Base-by-base conservation (phyloP, 306 rosid genomes). In the Spatholobus suberectus region DNA sequence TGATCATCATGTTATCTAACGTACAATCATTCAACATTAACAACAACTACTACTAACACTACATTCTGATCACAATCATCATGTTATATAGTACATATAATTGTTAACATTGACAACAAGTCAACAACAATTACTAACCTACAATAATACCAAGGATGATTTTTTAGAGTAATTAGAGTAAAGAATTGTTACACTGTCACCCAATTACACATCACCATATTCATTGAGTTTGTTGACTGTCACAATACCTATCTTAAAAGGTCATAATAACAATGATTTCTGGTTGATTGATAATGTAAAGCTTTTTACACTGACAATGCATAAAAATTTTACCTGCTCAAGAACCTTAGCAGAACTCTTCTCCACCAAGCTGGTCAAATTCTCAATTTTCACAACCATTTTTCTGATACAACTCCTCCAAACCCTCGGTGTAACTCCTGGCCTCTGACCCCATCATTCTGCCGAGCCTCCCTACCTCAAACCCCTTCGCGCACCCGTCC, bases 341-440 rank as follows among this genome's bases (percentile, higher is more conserved):
- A 89, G 92, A 91, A 94, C 88, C 89, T 84, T 88, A 5, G 91
- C 92, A 4, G 97, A 90, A 85, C 96, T 93, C 77, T 73, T 67
- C 89, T 96, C 99, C 12, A 94, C 99, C 43, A 78, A 88, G 68
- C 85, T 80, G 2, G 97, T 90, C 92, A 92, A 90, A 81, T 43
- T 86, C 73, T 80, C 94, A 72, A 90, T 75, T 80, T 96, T 96
- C 4, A 38, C 76, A 40, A 96, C 97, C 99, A 94, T 96, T 61
- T n/a, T 92, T 92, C 80, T 83, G 89, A 32, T 96, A 96, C 91
- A 96, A 81, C 75, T 91, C 92, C 85, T 96, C 97, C 87, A 96
- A 81, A 0, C 91, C 90, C 14, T 87, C 77, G 0, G 96, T 92
- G 75, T 96, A 94, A 73, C 52, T 81, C 73, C 76, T 87, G 0